Evolutionary conservation across 73 alveolate genomes (phyloP), one percentile per base, ranked within the genome.

Genomic region (Blepharisma japonicum): DNA sequence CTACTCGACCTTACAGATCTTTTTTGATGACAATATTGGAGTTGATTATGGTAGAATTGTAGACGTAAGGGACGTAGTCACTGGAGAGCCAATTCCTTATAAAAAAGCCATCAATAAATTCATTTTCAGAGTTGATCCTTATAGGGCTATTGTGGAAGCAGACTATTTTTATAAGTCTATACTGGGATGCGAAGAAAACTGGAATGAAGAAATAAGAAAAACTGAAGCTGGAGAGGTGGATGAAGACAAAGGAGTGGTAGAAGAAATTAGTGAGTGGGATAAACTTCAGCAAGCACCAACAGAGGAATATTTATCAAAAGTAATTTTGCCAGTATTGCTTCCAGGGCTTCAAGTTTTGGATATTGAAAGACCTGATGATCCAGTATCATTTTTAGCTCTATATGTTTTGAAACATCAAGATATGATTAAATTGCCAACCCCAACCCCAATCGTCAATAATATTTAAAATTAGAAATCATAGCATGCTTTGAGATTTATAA

Each of bases 21-120:
- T 94, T 92, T 96, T 96, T 87, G 99, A 96, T 91, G 99, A 95
- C 87, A 85, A 91, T 71, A 92, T 95, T 74, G 88, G 84, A 47
- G 88, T 90, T 39, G 94, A 84, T 48, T 81, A 77, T 21, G 80
- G 81, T 25, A 84, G 94, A 56, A 51, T 85, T 32, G 95, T 96
- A 61, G 97, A 96, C 74, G 96, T 94, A 11, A 77, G 96, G 71
- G 97, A 96, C 80, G 88, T 89, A 45, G 87, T 91, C 72, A 89
- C 95, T 47, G 97, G 95, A 8, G 90, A 93, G 77, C 85, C 71
- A 9, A 71, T 96, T 45, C 90, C 97, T 27, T 72, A 84, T 55
- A 81, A 90, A 70, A 90, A 83, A 25, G 76, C 91, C 71, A 82
- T 90, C 66, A 87, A 94, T 86, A 95, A 94, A 84, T 94, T 87